Evolutionary conservation across 2,329 filamentous ascomycete genomes (phyloP).

Genomic region (Pseudocercospora vitis): DNA sequence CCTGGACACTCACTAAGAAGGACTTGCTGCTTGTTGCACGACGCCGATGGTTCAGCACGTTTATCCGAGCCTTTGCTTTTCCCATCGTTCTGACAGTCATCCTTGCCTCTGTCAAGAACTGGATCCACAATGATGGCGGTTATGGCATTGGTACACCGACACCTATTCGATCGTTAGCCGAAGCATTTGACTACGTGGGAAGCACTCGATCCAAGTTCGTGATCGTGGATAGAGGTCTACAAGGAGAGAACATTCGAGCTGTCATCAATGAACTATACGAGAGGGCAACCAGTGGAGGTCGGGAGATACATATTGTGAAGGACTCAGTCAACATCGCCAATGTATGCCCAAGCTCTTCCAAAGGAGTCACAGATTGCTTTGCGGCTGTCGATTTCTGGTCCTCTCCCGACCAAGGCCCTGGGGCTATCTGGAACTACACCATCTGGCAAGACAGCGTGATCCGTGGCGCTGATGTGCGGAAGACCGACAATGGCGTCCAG

Average conservation of each 20-base stretch:
- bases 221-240: slow-evolving; percentile 71
- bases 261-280: slow-evolving; percentile 66
- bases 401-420: slow-evolving; percentile 67
- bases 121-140: slow-evolving; percentile 72
- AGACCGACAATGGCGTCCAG: slow-evolving; percentile 68
- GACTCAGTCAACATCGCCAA: slow-evolving; percentile 59
- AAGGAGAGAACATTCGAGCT: slow-evolving; percentile 66
- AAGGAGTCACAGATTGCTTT: slow-evolving; percentile 68
- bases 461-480: slow-evolving; percentile 69
- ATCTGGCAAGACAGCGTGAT: slow-evolving; percentile 64
- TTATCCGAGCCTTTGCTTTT: slow-evolving; percentile 54
- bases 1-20: slow-evolving; percentile 57
- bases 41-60: slow-evolving; percentile 54
- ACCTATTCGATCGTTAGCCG: slow-evolving; percentile 62
- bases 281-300: slow-evolving; percentile 56
- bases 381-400: slow-evolving; percentile 73
- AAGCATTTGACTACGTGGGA: slow-evolving; percentile 60
- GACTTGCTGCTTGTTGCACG: slow-evolving; percentile 55
- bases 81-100: slow-evolving; percentile 56
- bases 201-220: slow-evolving; percentile 66
- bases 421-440: slow-evolving; percentile 75
- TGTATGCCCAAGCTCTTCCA: slow-evolving; percentile 56
- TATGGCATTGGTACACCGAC: slow-evolving; percentile 67
- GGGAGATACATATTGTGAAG: slow-evolving; percentile 56
- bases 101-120: slow-evolving; percentile 62